A percentile compares a stretch with the other conserved stretches of the same genome.
Conservation (phyloP, 805 yeast species). For the Diddensiella caesifluorescens region DNA sequence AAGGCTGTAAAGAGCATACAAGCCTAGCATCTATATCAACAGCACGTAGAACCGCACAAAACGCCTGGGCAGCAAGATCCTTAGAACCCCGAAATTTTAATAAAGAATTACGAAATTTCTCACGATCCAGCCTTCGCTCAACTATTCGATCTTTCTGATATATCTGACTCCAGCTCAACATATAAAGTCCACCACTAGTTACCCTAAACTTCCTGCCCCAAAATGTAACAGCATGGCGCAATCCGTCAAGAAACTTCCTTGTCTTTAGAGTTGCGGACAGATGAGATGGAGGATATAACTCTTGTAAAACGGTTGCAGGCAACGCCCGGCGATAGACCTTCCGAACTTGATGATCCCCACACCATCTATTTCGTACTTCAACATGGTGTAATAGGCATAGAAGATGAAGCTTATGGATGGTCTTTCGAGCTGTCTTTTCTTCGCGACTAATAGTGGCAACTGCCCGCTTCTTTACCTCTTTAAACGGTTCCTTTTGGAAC, state of each 20-base stretch:
- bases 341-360: conserved; percentile 45
- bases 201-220: conserved; percentile 58
- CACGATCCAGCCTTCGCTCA: conserved; percentile 30
- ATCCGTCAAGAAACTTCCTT: conserved; percentile 67
- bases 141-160: conserved; percentile 22
- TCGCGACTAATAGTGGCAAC: conserved; percentile 31
- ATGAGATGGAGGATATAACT: conserved; percentile 45
- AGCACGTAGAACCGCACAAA: conserved; percentile 68
- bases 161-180: conserved; percentile 47
- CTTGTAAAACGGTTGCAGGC: conserved; percentile 42
- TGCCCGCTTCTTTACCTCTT: neutral
- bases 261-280: conserved; percentile 47
- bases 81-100: conserved; percentile 56
- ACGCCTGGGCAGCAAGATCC: conserved; percentile 83
- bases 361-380: conserved; percentile 66
- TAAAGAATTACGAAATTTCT: conserved; percentile 42
- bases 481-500: conserved; percentile 1
- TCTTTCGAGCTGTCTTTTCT: conserved; percentile 49
- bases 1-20: conserved; percentile 82
- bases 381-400: conserved; percentile 63
- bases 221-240: conserved; percentile 57
- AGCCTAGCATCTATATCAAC: conserved; percentile 67
- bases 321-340: conserved; percentile 40
- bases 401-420: conserved; percentile 55
- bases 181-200: conserved; percentile 36